Base-by-base conservation (phyloP, 768 basidiomycete species). In the Tephrocybe sp. region DNA sequence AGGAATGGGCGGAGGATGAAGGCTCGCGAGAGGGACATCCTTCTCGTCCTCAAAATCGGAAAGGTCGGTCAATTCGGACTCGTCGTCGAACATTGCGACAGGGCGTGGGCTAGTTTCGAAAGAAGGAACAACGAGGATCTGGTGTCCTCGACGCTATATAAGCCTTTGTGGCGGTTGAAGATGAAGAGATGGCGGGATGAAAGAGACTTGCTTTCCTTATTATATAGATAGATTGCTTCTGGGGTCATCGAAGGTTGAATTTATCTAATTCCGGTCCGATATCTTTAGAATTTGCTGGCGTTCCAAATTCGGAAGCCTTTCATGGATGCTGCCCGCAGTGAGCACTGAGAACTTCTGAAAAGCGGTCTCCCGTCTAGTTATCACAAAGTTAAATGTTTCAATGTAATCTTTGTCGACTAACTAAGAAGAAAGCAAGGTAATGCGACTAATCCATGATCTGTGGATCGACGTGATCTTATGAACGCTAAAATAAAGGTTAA, bases 31-130 rank as follows among this genome's bases (percentile, higher is more conserved):
- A 9, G 63, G 62, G 19, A 58, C 50, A 13, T 62, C 52, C 37
- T 69, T 66, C 0, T 69, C 70, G 7, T 71, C 67, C 9, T 76
- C 75, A 16, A 69, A 66, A 6, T 64, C 66, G 3, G 72, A 72
- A 29, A 78, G 57, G 37, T 78, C 77, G 16, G 77, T 78, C 36
- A 79, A 61, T 45, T 77, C 75, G 3, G 78, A 79, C 23, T 68
- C 69, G 33, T 75, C 72, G 47, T 38, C 42, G 24, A 53, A 39
- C 46, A 44, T 44, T n/a, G 12, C 42, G 29, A n/a, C 21, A 27
- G 8, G 18, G 41, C 21, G 46, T 37, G 23, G 12, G 7, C 12
- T 36, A n/a, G 16, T 7, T 7, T 5, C 16, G 34, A 21, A 33
- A 16, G 16, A 31, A 4, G 6, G 18, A 4, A 21, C 18, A 3